Conservation (phyloP, 2,329 filamentous ascomycete species). For the Penicillium vulpinum region DNA sequence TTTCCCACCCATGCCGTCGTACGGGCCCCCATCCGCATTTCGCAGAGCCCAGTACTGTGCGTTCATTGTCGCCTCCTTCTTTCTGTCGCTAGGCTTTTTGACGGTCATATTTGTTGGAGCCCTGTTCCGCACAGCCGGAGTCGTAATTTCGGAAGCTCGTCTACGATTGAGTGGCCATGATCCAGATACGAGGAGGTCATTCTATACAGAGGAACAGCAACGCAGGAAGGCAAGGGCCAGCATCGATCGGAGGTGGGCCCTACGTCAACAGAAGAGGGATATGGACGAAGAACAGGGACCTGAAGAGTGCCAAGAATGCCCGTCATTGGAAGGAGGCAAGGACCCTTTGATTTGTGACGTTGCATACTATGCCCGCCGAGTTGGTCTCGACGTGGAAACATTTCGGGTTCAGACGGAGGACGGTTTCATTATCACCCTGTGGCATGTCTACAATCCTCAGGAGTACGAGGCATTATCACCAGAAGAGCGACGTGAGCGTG, state of each 20-base stretch:
- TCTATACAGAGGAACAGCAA: constrained; percentile 69
- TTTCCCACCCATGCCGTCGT: constrained; percentile 81
- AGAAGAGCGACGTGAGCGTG: constrained; percentile 47
- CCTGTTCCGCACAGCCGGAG: constrained; percentile 65
- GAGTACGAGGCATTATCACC: constrained; percentile 63
- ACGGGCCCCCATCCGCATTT: constrained; percentile 70
- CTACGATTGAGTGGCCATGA: constrained; percentile 60
- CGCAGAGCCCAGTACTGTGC: constrained; percentile 64
- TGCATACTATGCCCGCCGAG: constrained; percentile 80
- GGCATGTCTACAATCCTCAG: constrained; percentile 83
- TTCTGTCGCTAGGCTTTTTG: constrained; percentile 77
- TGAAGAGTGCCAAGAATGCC: constrained; percentile 64
- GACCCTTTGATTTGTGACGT: constrained; percentile 79
- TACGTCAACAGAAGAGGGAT: constrained; percentile 42
- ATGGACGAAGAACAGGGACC: constrained; percentile 40
- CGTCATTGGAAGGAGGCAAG: constrained; percentile 74
- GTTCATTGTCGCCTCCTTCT: constrained; percentile 68
- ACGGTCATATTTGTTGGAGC: constrained; percentile 73
- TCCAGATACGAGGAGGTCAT: constrained; percentile 63
- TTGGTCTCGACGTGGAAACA: constrained; percentile 81
- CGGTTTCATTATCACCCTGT: constrained; percentile 84
- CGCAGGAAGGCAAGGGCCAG: constrained; percentile 59
- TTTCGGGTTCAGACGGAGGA: constrained; percentile 90
- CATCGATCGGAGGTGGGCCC: constrained; percentile 63
- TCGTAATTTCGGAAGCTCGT: constrained; percentile 52